phyloP scores from a whole-genome alignment of 129 eudicot genomes.

The carrot (Daucus carota) region DH1_v3.0 NC_030382.2:53611501-53612000 shows the following conservation, averaged over 20 bases:
- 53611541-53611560: neutral
- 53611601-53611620: neutral
- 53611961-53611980: conserved; percentile 84
- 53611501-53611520: neutral
- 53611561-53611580: neutral
- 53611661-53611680: neutral
- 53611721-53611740: neutral
- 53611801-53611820: neutral
- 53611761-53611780: neutral
- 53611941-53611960: conserved; percentile 81
- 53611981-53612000: conserved; percentile 71
- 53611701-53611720: neutral
- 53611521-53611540: neutral
- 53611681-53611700: neutral
- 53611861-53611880: conserved; percentile 81
- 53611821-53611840: neutral
- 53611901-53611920: conserved; percentile 73
- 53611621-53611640: neutral
- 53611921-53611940: conserved; percentile 77
- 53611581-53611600: neutral
- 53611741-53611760: neutral
- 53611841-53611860: neutral
- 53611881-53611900: conserved; percentile 75
- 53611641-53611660: neutral
- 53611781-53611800: neutral